Percentiles rank a stretch among this genome's conserved stretches.
Evolutionary conservation across 2,329 filamentous ascomycete species (phyloP).

Genomic region (Trichoderma aggressivum): DNA sequence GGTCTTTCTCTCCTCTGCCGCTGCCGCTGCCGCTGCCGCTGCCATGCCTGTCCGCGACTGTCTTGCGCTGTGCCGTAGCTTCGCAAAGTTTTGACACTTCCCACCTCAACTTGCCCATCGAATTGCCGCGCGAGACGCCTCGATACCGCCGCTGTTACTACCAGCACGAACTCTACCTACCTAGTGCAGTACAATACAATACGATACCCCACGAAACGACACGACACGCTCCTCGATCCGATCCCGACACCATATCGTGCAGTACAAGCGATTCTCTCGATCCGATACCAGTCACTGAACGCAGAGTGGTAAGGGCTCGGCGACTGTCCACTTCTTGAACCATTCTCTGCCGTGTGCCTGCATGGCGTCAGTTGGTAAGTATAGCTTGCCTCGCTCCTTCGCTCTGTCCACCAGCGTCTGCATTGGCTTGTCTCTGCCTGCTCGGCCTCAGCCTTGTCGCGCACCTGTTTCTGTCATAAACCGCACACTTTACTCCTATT

Average conservation of each 20-base stretch:
- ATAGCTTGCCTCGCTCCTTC: slow-evolving; percentile 2
- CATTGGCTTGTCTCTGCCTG: not conserved
- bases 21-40: slow-evolving; percentile 9
- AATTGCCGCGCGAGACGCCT: not conserved
- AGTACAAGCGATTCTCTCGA: not conserved
- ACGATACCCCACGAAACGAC: not conserved
- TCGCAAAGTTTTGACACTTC: slow-evolving; percentile 12
- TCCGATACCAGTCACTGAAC: not conserved
- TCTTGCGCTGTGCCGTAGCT: slow-evolving; percentile 4
- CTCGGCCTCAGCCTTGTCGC: not conserved
- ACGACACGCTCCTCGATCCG: not conserved
- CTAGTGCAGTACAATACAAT: not conserved
- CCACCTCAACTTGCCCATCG: not conserved
- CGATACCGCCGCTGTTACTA: not conserved
- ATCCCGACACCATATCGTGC: not conserved
- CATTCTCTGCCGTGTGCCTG: not conserved
- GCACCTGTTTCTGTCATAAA: not conserved
- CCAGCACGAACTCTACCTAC: not conserved
- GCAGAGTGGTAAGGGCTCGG: not conserved
- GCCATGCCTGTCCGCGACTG: slow-evolving; percentile 12
- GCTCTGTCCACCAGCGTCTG: slow-evolving; percentile 10
- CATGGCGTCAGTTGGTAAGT: slow-evolving; percentile 20
- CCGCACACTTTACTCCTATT: not conserved
- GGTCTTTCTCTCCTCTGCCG: slow-evolving; percentile 5
- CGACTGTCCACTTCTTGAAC: not conserved